phyloP scores from a whole-genome alignment of 2,329 filamentous ascomycete genomes.

The Fusarium sp. region DNA sequence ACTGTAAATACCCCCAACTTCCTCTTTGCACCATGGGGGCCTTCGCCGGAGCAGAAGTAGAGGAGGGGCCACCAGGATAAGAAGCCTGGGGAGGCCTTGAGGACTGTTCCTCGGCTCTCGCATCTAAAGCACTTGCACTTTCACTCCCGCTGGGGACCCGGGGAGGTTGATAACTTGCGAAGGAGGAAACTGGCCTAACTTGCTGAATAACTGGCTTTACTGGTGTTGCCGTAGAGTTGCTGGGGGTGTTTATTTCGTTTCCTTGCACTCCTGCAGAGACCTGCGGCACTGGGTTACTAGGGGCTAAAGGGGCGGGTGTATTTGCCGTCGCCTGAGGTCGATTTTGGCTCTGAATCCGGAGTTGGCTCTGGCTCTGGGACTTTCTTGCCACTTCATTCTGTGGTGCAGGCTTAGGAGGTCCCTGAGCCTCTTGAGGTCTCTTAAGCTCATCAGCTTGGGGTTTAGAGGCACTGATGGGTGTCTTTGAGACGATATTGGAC shows the following conservation, averaged over 20 bases:
- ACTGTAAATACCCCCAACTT: constrained; percentile 6
- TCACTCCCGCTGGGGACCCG: not conserved
- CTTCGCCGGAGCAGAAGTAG: too few relatives aligned
- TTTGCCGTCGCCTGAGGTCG: not conserved
- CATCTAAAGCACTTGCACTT: not conserved
- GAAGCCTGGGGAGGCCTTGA: not conserved
- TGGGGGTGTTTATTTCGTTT: not conserved
- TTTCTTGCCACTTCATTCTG: not conserved
- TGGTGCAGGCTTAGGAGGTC: not conserved
- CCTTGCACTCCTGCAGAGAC: not conserved
- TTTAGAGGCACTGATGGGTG: not conserved
- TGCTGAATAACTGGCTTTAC: not conserved
- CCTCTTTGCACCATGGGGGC: not conserved
- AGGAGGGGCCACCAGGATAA: not conserved
- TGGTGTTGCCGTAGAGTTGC: not conserved
- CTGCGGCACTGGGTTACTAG: not conserved
- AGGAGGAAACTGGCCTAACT: not conserved
- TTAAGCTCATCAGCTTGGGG: not conserved
- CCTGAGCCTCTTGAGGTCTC: not conserved
- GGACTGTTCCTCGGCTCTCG: not conserved
- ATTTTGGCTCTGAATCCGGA: not conserved
- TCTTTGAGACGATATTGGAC: not conserved
- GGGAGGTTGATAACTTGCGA: not conserved
- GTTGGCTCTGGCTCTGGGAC: not conserved
- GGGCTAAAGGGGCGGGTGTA: not conserved